Evolutionary conservation across 768 basidiomycete genomes (phyloP).

Genomic region (Basidioascus undulatus): DNA sequence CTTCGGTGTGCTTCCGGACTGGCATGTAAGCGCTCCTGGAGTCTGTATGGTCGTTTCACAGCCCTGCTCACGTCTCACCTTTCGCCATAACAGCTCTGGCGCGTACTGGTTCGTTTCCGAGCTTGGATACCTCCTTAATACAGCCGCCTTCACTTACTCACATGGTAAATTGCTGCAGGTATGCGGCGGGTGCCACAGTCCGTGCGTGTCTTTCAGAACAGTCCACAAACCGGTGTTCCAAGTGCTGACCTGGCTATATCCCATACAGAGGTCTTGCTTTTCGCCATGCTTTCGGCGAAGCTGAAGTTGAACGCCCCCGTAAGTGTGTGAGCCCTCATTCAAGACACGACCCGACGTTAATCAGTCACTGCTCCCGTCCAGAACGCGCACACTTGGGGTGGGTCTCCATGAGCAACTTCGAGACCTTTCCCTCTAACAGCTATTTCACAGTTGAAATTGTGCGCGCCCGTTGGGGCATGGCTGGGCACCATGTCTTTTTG

Average conservation of each 20-base stretch:
- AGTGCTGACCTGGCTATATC: not conserved
- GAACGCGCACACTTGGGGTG: conserved; percentile 65
- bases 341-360: not conserved
- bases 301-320: conserved; percentile 75
- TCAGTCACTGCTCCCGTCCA: not conserved
- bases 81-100: too few relatives aligned
- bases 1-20: not conserved
- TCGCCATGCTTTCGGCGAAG: conserved; percentile 73
- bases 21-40: not conserved
- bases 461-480: conserved; percentile 39
- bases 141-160: not conserved
- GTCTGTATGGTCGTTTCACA: too few relatives aligned
- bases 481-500: conserved; percentile 63
- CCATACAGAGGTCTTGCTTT: conserved; percentile 67
- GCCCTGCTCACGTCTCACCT: too few relatives aligned
- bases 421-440: too few relatives aligned
- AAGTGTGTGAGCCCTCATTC: not conserved
- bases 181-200: conserved; percentile 67
- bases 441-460: too few relatives aligned
- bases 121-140: not conserved
- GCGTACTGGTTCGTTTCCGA: not conserved
- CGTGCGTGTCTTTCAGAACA: conserved; percentile 22
- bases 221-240: not conserved
- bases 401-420: conserved; percentile 40
- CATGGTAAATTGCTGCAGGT: conserved; percentile 31